Base-by-base conservation (phyloP, 768 basidiomycete species). In the Podaxis sp. region DNA sequence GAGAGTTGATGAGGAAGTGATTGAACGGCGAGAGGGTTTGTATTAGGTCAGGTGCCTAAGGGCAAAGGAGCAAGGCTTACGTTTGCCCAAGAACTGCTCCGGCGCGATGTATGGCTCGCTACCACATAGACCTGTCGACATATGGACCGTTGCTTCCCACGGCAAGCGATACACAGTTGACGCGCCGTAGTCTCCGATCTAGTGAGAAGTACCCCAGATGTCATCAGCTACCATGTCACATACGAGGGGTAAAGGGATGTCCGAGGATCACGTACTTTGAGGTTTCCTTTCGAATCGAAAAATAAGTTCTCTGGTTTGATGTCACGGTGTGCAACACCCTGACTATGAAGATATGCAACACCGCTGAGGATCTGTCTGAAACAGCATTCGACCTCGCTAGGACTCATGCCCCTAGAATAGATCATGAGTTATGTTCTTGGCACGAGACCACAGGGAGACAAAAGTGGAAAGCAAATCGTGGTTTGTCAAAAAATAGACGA, bases 71-170 rank as follows among this genome's bases (percentile, higher is more conserved):
- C 64, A 64, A 67, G 66, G 82, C 95, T 87, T 82, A 96, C 96
- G 95, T 88, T 97, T 96, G 71, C 90, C 88, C 68, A 95, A 78
- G 71, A 98, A 99, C 76, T 97, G 93, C 75, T 99, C 96, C 30
- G 97, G 97, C 8, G 96, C 96, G 70, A 99, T 99, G 77, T 99
- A 99, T 1, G 96, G 96, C 73, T 99, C 96, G 70, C 93, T 95
- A 26, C 96, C 96, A 69, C 96, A 99, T 33, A 99, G 84, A 3
- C 96, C 96, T 28, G 95, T 97, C 13, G 93, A 95, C 87, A 98
- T 89, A 74, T 99, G 96, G 54, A 98, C 89, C 46, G 95, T 97
- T 58, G 89, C 80, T 78, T 99, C 96, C 96, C 96, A 99, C 46
- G 97, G 97, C 60, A 99, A 87, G 64, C 96, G 86, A 75, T 98